Percentiles rank a stretch among this genome's conserved stretches.
Conservation (phyloP, 2,329 filamentous ascomycete genomes). For the Penicillium expansum region DNA sequence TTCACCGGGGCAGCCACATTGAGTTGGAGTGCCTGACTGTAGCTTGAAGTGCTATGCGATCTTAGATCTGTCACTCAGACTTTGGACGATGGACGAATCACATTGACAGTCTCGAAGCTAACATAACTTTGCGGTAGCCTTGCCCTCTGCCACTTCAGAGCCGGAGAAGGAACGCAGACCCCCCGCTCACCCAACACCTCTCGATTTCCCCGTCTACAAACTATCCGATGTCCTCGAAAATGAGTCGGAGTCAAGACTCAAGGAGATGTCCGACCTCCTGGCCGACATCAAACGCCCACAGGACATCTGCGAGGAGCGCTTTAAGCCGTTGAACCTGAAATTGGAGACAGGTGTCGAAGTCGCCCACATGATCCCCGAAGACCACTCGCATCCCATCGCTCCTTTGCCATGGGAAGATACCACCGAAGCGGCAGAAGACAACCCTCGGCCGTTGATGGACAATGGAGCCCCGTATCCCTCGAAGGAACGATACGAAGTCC, state of each 20-base stretch:
- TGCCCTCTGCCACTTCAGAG: constrained; percentile 33
- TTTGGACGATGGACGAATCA: too few relatives aligned
- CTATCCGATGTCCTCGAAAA: constrained; percentile 36
- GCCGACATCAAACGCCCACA: constrained; percentile 43
- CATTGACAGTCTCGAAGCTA: constrained; percentile 4
- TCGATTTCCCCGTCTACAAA: constrained; percentile 52
- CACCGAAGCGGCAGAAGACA: constrained; percentile 23
- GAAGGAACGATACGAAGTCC: constrained; percentile 49
- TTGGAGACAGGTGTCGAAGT: constrained; percentile 39
- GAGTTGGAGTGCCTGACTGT: neutral
- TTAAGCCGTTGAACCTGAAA: constrained; percentile 43
- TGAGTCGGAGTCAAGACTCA: constrained; percentile 38
- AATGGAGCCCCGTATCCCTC: constrained; percentile 51
- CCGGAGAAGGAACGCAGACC: constrained; percentile 47
- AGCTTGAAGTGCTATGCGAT: neutral
- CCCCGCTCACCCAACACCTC: constrained; percentile 49
- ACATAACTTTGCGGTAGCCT: constrained; percentile 22
- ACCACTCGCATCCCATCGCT: constrained; percentile 35
- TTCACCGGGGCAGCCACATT: neutral
- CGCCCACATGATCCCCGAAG: constrained; percentile 36
- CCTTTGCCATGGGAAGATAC: constrained; percentile 38
- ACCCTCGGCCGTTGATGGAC: constrained; percentile 38
- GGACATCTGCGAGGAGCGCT: constrained; percentile 40
- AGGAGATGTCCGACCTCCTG: constrained; percentile 44
- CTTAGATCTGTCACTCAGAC: neutral